Conservation (phyloP, 2,329 filamentous ascomycete species). For the Geosmithia morbida region DNA sequence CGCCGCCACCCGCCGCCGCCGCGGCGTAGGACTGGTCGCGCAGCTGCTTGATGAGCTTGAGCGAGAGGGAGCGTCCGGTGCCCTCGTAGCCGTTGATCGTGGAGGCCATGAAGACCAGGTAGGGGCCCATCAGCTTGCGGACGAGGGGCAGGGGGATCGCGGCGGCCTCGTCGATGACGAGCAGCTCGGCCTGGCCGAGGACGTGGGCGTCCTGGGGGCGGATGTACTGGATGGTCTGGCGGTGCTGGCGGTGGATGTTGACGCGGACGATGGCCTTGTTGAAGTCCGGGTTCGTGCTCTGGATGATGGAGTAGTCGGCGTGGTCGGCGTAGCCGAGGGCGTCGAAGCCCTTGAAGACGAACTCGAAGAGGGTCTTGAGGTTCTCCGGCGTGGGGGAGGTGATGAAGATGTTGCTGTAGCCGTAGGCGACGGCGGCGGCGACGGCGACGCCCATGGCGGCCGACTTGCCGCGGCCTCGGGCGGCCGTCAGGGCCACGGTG, state of each 20-base stretch:
- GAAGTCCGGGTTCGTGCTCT: conserved; percentile 96
- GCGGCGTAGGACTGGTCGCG: conserved; percentile 69
- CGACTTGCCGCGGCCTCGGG: conserved; percentile 90
- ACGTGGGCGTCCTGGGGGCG: conserved; percentile 92
- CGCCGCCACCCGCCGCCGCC: conserved; percentile 36
- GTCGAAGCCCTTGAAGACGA: conserved; percentile 97
- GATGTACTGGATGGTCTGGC: conserved; percentile 98
- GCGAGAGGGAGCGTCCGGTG: conserved; percentile 81
- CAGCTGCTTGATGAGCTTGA: conserved; percentile 95
- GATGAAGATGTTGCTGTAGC: conserved; percentile 99
- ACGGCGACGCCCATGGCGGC: conserved; percentile 90
- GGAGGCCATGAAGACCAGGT: conserved; percentile 97
- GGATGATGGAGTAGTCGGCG: conserved; percentile 93
- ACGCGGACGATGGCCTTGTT: conserved; percentile 98
- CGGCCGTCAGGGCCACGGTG: conserved; percentile 87
- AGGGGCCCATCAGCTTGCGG: conserved; percentile 87
- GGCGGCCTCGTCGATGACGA: conserved; percentile 95
- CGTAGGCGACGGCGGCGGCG: conserved; percentile 84
- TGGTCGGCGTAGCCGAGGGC: conserved; percentile 88
- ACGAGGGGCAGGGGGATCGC: conserved; percentile 91
- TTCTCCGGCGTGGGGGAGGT: conserved; percentile 97
- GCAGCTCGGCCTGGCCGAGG: conserved; percentile 81
- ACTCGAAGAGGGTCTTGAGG: conserved; percentile 95
- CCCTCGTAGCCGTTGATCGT: conserved; percentile 99
- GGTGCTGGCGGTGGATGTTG: conserved; percentile 86